Evolutionary conservation across 148 eudicot genomes (phyloP).

Genomic region (Polygonum aviculare): DNA sequence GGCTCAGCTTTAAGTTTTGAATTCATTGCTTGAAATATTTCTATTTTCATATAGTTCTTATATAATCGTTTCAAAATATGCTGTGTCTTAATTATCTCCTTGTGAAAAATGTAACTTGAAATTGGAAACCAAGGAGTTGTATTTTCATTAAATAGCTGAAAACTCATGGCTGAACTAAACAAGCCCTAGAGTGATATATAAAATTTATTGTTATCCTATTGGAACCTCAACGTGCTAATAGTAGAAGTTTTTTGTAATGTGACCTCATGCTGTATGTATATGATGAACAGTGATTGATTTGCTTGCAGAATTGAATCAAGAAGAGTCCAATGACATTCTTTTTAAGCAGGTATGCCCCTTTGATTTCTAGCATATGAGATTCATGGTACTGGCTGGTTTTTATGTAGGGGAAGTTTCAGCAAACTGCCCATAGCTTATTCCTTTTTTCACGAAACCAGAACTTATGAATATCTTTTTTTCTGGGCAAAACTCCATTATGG

Average conservation of each 20-base stretch:
- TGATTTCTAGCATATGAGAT: background rate
- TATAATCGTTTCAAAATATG: background rate
- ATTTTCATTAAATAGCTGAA: background rate
- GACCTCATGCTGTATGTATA: background rate
- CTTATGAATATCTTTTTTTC: too few relatives aligned
- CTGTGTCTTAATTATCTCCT: background rate
- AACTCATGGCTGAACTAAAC: background rate
- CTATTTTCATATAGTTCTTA: background rate
- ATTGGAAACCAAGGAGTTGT: background rate
- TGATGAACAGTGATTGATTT: conserved; percentile 4
- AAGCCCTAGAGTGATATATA: background rate
- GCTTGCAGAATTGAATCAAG: conserved; percentile 71
- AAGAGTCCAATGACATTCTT: conserved; percentile 84
- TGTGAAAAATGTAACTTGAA: background rate
- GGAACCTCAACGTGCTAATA: background rate
- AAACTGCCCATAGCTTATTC: too few relatives aligned
- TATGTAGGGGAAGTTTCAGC: too few relatives aligned
- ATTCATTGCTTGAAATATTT: background rate
- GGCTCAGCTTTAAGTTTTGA: background rate
- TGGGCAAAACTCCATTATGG: too few relatives aligned
- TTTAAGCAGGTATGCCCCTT: conserved; percentile 70
- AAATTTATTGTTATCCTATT: background rate
- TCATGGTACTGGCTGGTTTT: background rate
- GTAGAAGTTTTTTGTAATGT: background rate
- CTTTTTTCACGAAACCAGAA: too few relatives aligned